phyloP scores from a whole-genome alignment of 192 early-diverging fungal genomes.

The Dimargaris cristalligena region DNA sequence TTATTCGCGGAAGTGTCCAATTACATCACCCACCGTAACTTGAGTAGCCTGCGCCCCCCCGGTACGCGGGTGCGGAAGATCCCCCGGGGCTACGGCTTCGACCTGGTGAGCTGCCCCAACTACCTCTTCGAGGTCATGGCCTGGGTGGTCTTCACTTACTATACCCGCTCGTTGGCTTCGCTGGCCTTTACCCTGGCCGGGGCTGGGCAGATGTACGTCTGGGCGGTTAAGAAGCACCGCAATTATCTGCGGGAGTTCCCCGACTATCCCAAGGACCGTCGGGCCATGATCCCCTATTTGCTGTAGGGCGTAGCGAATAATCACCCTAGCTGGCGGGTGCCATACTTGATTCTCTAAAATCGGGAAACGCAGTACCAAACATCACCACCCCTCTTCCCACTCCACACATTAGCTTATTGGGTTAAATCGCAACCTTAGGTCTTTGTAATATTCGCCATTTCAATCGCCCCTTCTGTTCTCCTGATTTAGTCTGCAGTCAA shows the following conservation, averaged over 20 bases:
- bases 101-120: conserved; percentile 79
- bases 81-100: conserved; percentile 83
- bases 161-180: conserved; percentile 54
- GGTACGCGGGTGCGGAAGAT: conserved; percentile 74
- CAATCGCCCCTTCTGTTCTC: too few species aligned
- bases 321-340: too few species aligned
- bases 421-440: too few species aligned
- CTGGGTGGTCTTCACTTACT: conserved; percentile 55
- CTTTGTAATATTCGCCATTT: too few species aligned
- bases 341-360: too few species aligned
- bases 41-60: conserved; percentile 81
- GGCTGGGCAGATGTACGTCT: conserved; percentile 76
- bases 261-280: conserved; percentile 74
- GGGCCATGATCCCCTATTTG: conserved; percentile 57
- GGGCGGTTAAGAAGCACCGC: conserved; percentile 94
- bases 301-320: conserved; percentile 19
- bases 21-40: conserved; percentile 61
- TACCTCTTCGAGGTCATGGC: conserved; percentile 79
- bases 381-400: too few species aligned
- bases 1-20: conserved; percentile 67
- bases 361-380: too few species aligned
- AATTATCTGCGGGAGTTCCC: conserved; percentile 80
- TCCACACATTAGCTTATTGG: too few species aligned
- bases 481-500: too few species aligned
- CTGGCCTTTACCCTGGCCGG: conserved; percentile 51